Percentiles rank a stretch among this genome's conserved stretches.
These are phyloP conservation scores for Sphaerulina populicola DNA, from an alignment of 2,329 filamentous ascomycete species.

Conservation along the genomic window DNA sequence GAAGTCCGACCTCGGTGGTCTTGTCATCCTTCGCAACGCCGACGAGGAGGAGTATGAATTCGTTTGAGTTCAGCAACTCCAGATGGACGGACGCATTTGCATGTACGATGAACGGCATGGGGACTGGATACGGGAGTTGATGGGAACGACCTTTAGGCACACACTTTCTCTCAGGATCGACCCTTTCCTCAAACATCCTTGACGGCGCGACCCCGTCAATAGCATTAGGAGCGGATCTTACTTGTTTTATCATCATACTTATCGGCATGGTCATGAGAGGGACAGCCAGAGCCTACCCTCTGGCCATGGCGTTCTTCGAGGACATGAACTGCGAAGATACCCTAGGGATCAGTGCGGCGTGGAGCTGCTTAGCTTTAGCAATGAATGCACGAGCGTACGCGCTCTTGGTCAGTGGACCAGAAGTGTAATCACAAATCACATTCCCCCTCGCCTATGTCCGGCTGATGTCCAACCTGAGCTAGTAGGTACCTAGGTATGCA, in stretches of 20 bases:
- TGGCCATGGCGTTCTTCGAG: constrained; percentile 15
- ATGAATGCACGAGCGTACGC: neutral
- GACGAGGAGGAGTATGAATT: constrained; percentile 33
- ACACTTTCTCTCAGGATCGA: neutral
- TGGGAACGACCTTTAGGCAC: neutral
- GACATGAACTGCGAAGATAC: constrained; percentile 16
- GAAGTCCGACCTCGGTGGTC: constrained; percentile 26
- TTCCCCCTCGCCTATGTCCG: neutral
- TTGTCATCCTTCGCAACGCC: constrained; percentile 22
- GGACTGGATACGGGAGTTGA: constrained; percentile 1
- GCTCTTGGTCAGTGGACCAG: neutral
- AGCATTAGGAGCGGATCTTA: constrained; percentile 7
- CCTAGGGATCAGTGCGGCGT: constrained; percentile 8
- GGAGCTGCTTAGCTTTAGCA: neutral
- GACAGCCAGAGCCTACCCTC: constrained; percentile 12
- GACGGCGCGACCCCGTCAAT: neutral
- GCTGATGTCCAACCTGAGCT: neutral
- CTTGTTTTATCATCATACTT: constrained; percentile 11
- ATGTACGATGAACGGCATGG: constrained; percentile 2
- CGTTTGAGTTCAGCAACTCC: constrained; percentile 20
- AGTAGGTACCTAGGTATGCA: constrained; percentile 1
- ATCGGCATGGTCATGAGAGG: constrained; percentile 26
- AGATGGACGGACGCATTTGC: neutral
- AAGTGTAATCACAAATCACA: neutral
- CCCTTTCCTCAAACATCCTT: constrained; percentile 6